Conservation (phyloP, 2,329 filamentous ascomycete genomes). For the Sclerotinia minor region DNA sequence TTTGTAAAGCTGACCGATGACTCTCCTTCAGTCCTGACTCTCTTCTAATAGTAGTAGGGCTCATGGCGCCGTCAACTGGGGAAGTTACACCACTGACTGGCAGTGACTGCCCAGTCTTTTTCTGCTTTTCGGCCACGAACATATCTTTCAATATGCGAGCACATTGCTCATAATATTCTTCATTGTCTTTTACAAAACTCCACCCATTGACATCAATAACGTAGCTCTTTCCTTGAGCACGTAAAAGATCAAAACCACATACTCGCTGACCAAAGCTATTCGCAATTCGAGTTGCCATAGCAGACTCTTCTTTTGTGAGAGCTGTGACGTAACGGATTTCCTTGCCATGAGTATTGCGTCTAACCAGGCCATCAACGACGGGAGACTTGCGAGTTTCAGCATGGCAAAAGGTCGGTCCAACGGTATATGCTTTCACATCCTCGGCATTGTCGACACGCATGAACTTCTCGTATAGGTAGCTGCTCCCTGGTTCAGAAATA, state of each 20-base stretch:
- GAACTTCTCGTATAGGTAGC: slow-evolving; percentile 97
- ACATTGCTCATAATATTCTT: slow-evolving; percentile 94
- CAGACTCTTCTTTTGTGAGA: slow-evolving; percentile 74
- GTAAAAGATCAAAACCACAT: slow-evolving; percentile 91
- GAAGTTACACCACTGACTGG: slow-evolving; percentile 42
- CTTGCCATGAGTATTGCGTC: slow-evolving; percentile 95
- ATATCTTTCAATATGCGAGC: slow-evolving; percentile 83
- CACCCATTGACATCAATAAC: slow-evolving; percentile 99
- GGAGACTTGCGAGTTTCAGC: slow-evolving; percentile 97
- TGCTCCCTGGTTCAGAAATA: slow-evolving; percentile 76
- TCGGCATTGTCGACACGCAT: slow-evolving; percentile 95
- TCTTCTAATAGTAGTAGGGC: slow-evolving; percentile 28
- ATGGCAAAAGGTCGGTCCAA: slow-evolving; percentile 89
- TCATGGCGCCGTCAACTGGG: slow-evolving; percentile 28
- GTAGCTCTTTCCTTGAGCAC: slow-evolving; percentile 86
- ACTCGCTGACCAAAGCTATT: slow-evolving; percentile 91
- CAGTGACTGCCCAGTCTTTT: slow-evolving; percentile 46
- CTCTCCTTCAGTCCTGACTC: slow-evolving; percentile 43
- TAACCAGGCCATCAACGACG: slow-evolving; percentile 92
- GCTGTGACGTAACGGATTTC: slow-evolving; percentile 94
- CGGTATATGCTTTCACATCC: slow-evolving; percentile 98
- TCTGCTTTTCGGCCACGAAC: slow-evolving; percentile 77
- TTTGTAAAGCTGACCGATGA: slow-evolving; percentile 55
- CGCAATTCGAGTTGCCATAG: slow-evolving; percentile 87
- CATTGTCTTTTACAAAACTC: slow-evolving; percentile 99